These are phyloP conservation scores for Termitomyces sp. DNA, from an alignment of 768 basidiomycete species.

Conservation along the genomic window DNA sequence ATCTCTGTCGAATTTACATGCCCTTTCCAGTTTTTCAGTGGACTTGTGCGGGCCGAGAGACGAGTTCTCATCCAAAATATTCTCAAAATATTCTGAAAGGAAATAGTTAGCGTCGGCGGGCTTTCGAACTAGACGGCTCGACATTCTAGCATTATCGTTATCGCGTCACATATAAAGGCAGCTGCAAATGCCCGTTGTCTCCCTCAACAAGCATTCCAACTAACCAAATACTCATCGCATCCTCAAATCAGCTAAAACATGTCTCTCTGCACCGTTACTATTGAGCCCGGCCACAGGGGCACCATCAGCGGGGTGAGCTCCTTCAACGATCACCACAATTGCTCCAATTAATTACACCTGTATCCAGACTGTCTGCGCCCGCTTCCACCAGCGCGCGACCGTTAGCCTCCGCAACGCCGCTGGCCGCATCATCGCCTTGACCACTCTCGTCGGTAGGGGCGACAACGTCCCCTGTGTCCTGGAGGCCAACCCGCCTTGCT, in stretches of 20 bases:
- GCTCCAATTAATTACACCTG: background rate
- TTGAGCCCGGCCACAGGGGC: slow-evolving; percentile 5
- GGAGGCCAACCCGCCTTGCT: background rate
- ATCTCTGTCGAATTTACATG: background rate
- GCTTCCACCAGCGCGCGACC: slow-evolving; percentile 6
- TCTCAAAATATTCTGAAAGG: background rate
- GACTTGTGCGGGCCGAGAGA: background rate
- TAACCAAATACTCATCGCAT: background rate
- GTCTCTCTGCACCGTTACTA: background rate
- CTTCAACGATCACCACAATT: background rate
- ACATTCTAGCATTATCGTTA: background rate
- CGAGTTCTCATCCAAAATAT: background rate
- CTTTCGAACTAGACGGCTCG: background rate
- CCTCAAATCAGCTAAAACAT: background rate
- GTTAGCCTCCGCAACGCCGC: background rate
- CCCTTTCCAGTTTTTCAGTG: background rate
- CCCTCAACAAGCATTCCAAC: background rate
- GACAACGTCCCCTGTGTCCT: background rate
- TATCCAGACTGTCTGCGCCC: background rate
- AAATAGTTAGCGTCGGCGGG: background rate
- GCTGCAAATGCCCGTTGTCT: background rate
- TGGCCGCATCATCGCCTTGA: background rate
- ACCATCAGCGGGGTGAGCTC: slow-evolving; percentile 2
- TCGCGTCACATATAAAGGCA: background rate
- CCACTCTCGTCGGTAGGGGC: slow-evolving; percentile 4